phyloP scores from a whole-genome alignment of 805 yeast genomes.

The Kodamaea hsintzibuensis region DNA sequence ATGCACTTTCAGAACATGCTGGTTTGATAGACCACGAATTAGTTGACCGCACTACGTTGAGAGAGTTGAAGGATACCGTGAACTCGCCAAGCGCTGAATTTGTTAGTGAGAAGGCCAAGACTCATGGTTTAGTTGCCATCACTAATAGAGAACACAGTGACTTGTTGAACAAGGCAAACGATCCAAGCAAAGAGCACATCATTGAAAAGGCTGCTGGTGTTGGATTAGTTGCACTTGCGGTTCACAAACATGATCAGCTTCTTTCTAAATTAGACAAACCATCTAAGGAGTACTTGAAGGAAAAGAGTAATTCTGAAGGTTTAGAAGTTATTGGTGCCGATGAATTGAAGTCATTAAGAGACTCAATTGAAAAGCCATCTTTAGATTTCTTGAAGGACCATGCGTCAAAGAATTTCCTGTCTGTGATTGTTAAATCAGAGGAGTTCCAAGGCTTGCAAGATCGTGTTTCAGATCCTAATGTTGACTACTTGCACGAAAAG shows the following conservation, averaged over 20 bases:
- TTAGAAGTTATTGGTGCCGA: constrained; percentile 10
- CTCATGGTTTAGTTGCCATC: constrained; percentile 12
- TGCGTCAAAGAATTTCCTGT: constrained; percentile 4
- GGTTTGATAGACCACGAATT: constrained; percentile 10
- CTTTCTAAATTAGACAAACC: constrained; percentile 11
- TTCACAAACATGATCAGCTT: constrained; percentile 13
- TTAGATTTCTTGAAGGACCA: constrained; percentile 10
- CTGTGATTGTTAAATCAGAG: constrained; percentile 12
- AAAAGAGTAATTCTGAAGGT: constrained; percentile 8
- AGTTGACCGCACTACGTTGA: constrained; percentile 11
- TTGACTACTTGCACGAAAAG: background rate
- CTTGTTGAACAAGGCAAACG: constrained; percentile 15
- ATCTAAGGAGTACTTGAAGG: constrained; percentile 12
- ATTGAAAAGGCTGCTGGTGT: constrained; percentile 13
- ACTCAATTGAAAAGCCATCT: constrained; percentile 14
- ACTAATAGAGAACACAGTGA: constrained; percentile 10
- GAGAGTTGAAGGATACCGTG: constrained; percentile 17
- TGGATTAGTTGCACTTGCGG: constrained; percentile 14
- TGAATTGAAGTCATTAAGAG: constrained; percentile 22
- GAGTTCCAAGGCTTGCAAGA: constrained; percentile 17
- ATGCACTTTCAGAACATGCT: constrained; percentile 11
- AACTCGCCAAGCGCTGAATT: constrained; percentile 15
- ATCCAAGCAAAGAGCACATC: constrained; percentile 16
- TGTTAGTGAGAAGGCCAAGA: constrained; percentile 12
- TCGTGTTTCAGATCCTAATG: background rate